Conservation (phyloP, 2,329 filamentous ascomycete species). For the Trichoderma afroharzianum region DNA sequence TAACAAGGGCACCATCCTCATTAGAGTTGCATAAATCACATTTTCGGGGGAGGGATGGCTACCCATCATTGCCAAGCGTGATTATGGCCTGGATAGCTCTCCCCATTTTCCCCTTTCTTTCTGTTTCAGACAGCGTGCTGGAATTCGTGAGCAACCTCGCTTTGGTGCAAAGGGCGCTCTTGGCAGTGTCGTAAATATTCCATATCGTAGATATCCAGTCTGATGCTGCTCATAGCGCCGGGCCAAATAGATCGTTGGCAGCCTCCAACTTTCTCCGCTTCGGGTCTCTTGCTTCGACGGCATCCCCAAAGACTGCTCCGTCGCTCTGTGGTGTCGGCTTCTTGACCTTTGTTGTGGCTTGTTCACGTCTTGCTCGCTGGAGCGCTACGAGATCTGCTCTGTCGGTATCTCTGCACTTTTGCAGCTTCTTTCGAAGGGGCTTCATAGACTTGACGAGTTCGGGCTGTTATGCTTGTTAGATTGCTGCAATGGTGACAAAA, state of each 20-base stretch:
- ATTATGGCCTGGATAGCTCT: not conserved
- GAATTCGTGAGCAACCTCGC: not conserved
- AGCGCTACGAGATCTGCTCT: conserved; percentile 68
- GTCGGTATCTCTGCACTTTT: conserved; percentile 69
- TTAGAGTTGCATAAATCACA: not conserved
- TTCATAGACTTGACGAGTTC: conserved; percentile 47
- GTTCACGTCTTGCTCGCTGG: conserved; percentile 60
- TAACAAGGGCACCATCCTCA: not conserved
- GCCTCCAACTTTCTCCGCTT: conserved; percentile 46
- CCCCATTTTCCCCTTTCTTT: not conserved
- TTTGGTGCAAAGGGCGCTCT: not conserved
- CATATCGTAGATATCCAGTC: not conserved
- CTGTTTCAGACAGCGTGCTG: not conserved
- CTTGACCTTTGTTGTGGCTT: conserved; percentile 44
- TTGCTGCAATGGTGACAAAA: not conserved
- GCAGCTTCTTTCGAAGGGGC: conserved; percentile 65
- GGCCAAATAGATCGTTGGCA: conserved; percentile 47
- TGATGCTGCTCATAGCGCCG: conserved; percentile 32
- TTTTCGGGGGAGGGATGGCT: not conserved
- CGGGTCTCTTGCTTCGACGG: conserved; percentile 38
- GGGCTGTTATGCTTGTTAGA: conserved; percentile 33
- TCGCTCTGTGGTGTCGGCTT: conserved; percentile 40
- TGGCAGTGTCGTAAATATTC: not conserved
- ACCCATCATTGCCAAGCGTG: not conserved
- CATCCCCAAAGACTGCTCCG: conserved; percentile 45